These are phyloP conservation scores for Ajuga chamaepitys DNA, from an alignment of 257 asterid genomes.

Conservation along the genomic window DNA sequence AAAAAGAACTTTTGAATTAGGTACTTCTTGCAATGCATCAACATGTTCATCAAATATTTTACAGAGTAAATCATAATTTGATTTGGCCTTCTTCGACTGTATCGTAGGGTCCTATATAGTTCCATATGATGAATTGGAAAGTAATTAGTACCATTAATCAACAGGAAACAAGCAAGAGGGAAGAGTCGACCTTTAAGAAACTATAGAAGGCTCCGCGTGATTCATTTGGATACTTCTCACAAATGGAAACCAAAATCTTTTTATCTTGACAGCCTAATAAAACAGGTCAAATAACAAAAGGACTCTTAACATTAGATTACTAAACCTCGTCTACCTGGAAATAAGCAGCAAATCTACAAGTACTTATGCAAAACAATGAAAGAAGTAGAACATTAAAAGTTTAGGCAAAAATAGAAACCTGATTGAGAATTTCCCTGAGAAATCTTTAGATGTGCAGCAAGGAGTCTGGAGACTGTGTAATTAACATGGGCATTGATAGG, in stretches of 20 bases:
- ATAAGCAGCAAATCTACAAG: neutral
- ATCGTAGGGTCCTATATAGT: constrained; percentile 32
- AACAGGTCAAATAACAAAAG: constrained; percentile 6
- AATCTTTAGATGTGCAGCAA: constrained; percentile 30
- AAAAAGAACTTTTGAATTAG: constrained; percentile 56
- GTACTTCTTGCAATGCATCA: constrained; percentile 37
- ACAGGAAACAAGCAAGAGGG: neutral
- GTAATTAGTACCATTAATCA: neutral
- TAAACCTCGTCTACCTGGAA: neutral
- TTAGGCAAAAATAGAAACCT: constrained; percentile 32
- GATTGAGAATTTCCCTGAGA: constrained; percentile 41
- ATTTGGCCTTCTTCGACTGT: constrained; percentile 42
- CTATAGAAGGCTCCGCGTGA: constrained; percentile 47
- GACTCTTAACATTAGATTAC: neutral
- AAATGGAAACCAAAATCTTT: constrained; percentile 47
- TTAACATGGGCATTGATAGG: constrained; percentile 52
- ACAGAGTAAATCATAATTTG: constrained; percentile 54
- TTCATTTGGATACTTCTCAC: constrained; percentile 69
- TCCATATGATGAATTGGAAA: neutral
- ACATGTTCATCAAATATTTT: constrained; percentile 50
- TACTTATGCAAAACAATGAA: neutral
- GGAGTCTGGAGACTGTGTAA: constrained; percentile 45
- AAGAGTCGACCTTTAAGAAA: constrained; percentile 51
- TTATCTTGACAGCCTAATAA: constrained; percentile 43
- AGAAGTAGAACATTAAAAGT: neutral